Evolutionary conservation across 1,284 basidiomycete species (phyloP).

Genomic region (Boletellus deceptivus): DNA sequence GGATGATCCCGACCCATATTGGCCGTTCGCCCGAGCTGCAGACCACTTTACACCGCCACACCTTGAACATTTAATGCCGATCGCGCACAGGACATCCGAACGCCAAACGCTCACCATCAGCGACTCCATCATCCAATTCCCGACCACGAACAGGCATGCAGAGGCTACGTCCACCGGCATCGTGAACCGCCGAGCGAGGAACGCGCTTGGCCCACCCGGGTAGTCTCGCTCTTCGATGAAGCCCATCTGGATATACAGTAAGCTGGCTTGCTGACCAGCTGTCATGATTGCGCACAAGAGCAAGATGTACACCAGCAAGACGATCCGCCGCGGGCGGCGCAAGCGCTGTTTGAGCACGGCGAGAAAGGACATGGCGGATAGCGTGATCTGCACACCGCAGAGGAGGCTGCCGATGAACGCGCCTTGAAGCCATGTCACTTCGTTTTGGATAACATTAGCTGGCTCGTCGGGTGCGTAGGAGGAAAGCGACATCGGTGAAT

Average conservation of each 20-base stretch:
- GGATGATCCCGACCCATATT: conserved; percentile 11
- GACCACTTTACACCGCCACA: conserved; percentile 27
- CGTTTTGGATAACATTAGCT: not conserved
- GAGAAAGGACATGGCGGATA: conserved; percentile 23
- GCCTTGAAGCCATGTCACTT: conserved; percentile 27
- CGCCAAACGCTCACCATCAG: conserved; percentile 20
- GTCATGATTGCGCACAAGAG: conserved; percentile 18
- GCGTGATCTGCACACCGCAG: conserved; percentile 22
- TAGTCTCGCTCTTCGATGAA: conserved; percentile 16
- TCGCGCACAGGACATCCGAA: not conserved
- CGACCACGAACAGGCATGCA: conserved; percentile 13
- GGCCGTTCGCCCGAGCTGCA: conserved; percentile 13
- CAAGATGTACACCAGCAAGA: conserved; percentile 17
- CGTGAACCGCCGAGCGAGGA: conserved; percentile 11
- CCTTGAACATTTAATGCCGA: conserved; percentile 11
- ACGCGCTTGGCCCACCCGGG: conserved; percentile 21
- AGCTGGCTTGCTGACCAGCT: conserved; percentile 10
- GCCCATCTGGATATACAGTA: conserved; percentile 19
- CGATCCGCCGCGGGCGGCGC: conserved; percentile 9
- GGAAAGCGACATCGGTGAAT: conserved; percentile 9
- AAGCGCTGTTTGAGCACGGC: conserved; percentile 17
- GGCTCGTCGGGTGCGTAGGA: conserved; percentile 9
- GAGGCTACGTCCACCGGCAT: conserved; percentile 9
- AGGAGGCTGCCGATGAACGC: conserved; percentile 23
- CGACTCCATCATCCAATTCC: conserved; percentile 27